These are phyloP conservation scores for Odontarrhena argentea DNA, from an alignment of 345 rosid species.

Conservation along the genomic window DNA sequence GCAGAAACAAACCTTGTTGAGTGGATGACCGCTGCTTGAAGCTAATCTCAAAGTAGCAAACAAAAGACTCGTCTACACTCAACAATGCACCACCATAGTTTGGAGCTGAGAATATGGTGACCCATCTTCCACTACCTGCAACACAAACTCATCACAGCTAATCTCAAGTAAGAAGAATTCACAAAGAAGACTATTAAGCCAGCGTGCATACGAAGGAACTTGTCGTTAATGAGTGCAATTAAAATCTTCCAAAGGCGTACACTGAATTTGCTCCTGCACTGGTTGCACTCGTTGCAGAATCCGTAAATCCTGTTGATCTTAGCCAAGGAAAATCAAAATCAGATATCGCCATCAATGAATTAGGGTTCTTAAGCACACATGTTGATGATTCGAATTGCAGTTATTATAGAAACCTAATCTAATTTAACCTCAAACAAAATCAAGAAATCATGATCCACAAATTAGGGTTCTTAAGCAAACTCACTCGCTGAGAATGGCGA, in stretches of 20 bases:
- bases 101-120: conserved; percentile 93
- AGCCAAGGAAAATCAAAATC: conserved; percentile 43
- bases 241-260: conserved; percentile 91
- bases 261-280: conserved; percentile 88
- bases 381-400: not conserved
- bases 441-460: not conserved
- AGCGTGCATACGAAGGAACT: conserved; percentile 95
- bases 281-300: conserved; percentile 91
- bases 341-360: not conserved
- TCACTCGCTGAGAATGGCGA: conserved; percentile 84
- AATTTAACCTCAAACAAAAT: not conserved
- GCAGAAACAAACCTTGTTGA: conserved; percentile 61
- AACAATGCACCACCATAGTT: conserved; percentile 92
- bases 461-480: conserved; percentile 28
- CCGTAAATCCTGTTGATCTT: conserved; percentile 93
- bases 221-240: conserved; percentile 75
- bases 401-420: too few relatives aligned
- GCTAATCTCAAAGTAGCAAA: conserved; percentile 85
- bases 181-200: conserved; percentile 89
- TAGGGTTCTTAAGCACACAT: conserved; percentile 1
- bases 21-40: conserved; percentile 48
- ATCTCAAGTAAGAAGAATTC: conserved; percentile 35
- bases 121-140: conserved; percentile 96
- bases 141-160: conserved; percentile 8
- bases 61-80: conserved; percentile 72